A percentile compares a stretch with the other conserved stretches of the same genome.
Conservation (phyloP, 495 filamentous ascomycete genomes). For the Penicillium silybi region DNA sequence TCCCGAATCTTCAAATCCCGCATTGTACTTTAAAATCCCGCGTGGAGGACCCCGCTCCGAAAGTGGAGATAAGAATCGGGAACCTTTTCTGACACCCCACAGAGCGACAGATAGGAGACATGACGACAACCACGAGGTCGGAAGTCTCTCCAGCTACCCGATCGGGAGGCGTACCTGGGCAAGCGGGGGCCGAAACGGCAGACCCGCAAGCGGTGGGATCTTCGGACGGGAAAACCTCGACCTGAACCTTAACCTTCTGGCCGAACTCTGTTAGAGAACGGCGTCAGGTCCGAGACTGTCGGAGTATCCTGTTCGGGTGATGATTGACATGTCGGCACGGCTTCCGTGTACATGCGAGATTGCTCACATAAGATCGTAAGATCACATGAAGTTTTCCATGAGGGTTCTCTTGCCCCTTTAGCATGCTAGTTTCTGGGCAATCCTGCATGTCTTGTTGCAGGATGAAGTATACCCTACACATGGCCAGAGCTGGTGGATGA, state of each 20-base stretch:
- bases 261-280: background rate
- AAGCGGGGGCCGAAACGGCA: constrained; percentile 21
- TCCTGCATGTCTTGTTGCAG: background rate
- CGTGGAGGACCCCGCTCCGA: constrained; percentile 3
- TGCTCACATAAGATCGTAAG: background rate
- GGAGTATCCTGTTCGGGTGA: background rate
- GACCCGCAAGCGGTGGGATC: constrained; percentile 24
- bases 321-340: background rate
- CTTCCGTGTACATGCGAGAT: background rate
- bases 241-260: background rate
- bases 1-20: background rate
- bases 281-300: background rate
- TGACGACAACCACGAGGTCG: constrained; percentile 15
- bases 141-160: constrained; percentile 6
- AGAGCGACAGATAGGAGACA: constrained; percentile 39
- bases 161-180: constrained; percentile 16
- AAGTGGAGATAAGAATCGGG: background rate
- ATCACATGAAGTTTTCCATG: background rate
- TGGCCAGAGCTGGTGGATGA: background rate
- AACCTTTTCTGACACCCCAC: background rate
- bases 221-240: constrained; percentile 22
- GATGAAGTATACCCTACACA: background rate
- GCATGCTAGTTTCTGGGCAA: background rate
- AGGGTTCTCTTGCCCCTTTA: background rate
- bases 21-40: background rate